phyloP scores from a whole-genome alignment of 257 asterid genomes.

The Mitragyna speciosa region DNA sequence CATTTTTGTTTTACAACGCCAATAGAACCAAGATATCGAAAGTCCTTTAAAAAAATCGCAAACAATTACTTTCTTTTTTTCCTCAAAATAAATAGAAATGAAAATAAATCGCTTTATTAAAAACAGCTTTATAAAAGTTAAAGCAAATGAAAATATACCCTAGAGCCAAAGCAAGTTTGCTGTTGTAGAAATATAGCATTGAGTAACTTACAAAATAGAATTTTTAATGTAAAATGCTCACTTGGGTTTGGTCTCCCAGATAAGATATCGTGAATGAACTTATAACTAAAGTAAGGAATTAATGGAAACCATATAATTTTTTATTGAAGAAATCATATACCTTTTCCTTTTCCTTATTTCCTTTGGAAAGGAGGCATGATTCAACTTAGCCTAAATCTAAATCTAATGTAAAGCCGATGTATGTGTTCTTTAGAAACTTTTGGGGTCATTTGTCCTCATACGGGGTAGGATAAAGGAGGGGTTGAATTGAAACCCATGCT shows the following conservation, averaged over 20 bases:
- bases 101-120: no score
- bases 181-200: background rate
- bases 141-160: background rate
- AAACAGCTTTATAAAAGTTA: no score
- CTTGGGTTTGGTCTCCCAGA: background rate
- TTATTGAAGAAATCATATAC: no score
- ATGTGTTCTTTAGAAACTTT: background rate
- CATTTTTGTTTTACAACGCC: no score
- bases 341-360: background rate
- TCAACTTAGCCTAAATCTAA: background rate
- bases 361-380: no score
- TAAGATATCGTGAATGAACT: no score
- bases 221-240: background rate
- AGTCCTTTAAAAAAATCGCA: no score
- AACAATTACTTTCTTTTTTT: no score
- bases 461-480: slow-evolving; percentile 11
- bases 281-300: background rate
- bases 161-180: no score
- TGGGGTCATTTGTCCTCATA: slow-evolving; percentile 8
- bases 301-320: background rate
- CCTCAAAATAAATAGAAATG: no score
- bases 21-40: no score
- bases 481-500: background rate
- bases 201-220: background rate
- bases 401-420: background rate